phyloP scores from a whole-genome alignment of 2,329 filamentous ascomycete genomes.

The Cladosporium colombiae region DNA sequence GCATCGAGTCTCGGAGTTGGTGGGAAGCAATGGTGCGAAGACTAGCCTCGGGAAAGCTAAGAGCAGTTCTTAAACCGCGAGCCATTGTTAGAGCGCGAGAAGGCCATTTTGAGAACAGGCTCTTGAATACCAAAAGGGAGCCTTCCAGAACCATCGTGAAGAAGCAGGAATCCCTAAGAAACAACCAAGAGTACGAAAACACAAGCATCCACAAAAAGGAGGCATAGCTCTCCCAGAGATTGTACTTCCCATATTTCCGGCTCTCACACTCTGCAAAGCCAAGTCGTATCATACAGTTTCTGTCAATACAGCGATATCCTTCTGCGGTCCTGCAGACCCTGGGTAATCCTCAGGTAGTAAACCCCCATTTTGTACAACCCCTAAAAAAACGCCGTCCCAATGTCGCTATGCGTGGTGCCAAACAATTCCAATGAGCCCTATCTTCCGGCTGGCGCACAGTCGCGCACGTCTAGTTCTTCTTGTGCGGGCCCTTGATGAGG shows the following conservation, averaged over 20 bases:
- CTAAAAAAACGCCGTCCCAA: conserved; percentile 16
- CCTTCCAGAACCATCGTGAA: neutral
- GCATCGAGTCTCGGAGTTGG: neutral
- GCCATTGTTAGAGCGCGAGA: neutral
- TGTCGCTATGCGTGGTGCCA: conserved; percentile 17
- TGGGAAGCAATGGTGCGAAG: neutral
- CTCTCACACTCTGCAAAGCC: neutral
- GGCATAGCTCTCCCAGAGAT: neutral
- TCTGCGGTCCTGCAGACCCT: neutral
- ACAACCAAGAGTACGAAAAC: neutral
- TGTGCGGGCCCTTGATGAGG: conserved; percentile 69
- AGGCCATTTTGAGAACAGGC: neutral
- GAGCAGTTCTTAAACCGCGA: neutral
- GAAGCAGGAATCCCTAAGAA: neutral
- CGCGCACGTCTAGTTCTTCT: conserved; percentile 58
- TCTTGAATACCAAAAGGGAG: neutral
- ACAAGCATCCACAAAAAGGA: neutral
- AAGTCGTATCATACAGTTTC: conserved; percentile 7
- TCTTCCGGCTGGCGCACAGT: neutral
- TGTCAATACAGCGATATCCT: neutral
- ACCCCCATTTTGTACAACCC: conserved; percentile 12
- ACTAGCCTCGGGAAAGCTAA: neutral
- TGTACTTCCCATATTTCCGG: neutral
- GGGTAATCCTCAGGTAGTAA: conserved; percentile 5
- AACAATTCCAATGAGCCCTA: neutral